Percentiles rank a stretch among this genome's conserved stretches.
These are phyloP conservation scores for Leucocoprinus sp. DNA, from an alignment of 768 basidiomycete genomes.

Conservation along the genomic window DNA sequence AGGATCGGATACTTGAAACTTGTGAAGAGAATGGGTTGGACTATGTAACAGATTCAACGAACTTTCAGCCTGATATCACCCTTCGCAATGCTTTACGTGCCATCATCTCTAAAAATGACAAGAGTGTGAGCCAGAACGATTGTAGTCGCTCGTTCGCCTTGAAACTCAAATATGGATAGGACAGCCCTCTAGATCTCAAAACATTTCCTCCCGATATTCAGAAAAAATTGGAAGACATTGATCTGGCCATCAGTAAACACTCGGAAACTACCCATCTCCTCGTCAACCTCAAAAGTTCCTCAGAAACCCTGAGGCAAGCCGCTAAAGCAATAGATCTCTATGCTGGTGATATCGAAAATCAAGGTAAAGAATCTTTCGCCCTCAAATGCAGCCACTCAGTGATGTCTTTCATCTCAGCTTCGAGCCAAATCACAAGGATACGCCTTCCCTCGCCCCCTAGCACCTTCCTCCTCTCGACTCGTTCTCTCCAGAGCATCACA, in stretches of 20 bases:
- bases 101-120: not conserved
- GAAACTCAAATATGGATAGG: conserved; percentile 3
- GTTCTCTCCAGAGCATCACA: conserved; percentile 23
- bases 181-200: conserved; percentile 7
- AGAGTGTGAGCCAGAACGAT: conserved; percentile 1
- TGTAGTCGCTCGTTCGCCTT: not conserved
- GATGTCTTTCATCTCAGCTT: conserved; percentile 35
- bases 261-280: conserved; percentile 13
- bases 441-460: conserved; percentile 38
- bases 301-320: conserved; percentile 30
- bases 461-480: conserved; percentile 39
- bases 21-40: conserved; percentile 53
- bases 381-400: conserved; percentile 1
- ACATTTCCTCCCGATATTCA: conserved; percentile 23
- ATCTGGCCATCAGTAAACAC: conserved; percentile 21
- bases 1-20: conserved; percentile 79
- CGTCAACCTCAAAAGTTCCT: conserved; percentile 24
- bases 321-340: conserved; percentile 27
- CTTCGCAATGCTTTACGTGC: conserved; percentile 45
- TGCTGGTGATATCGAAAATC: conserved; percentile 32
- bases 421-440: conserved; percentile 23
- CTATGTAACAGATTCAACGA: conserved; percentile 63
- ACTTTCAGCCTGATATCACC: conserved; percentile 67
- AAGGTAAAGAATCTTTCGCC: conserved; percentile 28
- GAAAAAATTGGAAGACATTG: conserved; percentile 25